phyloP scores from a whole-genome alignment of 169 alveolate genomes.

The Neospora caninum region DNA sequence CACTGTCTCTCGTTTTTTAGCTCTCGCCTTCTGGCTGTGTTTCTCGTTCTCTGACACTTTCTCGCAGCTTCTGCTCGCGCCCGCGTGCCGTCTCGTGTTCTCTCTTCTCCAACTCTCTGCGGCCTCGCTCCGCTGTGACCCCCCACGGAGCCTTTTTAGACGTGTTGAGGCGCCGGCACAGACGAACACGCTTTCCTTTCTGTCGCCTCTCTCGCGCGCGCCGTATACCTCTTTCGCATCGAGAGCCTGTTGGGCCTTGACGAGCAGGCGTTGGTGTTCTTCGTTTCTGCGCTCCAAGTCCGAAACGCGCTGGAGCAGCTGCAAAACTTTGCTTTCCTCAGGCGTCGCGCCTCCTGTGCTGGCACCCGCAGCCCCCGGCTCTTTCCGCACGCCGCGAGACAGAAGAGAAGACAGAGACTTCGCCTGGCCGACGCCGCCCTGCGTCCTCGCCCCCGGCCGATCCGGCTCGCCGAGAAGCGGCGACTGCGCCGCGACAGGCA shows the following conservation, averaged over 20 bases:
- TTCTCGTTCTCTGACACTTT: too few species aligned
- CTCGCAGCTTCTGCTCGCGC: too few species aligned
- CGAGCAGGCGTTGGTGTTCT: constrained; percentile 36
- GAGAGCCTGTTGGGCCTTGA: constrained; percentile 33
- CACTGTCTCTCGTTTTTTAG: too few species aligned
- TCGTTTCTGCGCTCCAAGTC: neutral
- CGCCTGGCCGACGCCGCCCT: neutral
- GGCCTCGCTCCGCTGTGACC: too few species aligned
- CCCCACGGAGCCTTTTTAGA: too few species aligned
- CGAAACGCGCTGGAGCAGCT: constrained; percentile 22
- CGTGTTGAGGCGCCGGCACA: too few species aligned
- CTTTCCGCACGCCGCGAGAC: neutral
- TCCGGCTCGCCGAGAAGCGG: neutral
- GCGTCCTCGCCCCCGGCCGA: neutral
- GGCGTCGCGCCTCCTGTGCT: neutral
- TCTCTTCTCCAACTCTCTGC: too few species aligned
- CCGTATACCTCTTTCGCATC: neutral
- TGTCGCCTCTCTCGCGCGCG: neutral
- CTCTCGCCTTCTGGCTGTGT: too few species aligned
- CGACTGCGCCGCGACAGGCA: neutral
- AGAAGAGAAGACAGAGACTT: neutral
- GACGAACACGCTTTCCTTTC: neutral
- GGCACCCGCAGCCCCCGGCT: neutral
- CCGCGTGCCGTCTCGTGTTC: too few species aligned
- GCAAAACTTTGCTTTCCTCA: constrained; percentile 3